phyloP scores from a whole-genome alignment of 108 stramenopile species.

The Epipyxis sp. region DNA sequence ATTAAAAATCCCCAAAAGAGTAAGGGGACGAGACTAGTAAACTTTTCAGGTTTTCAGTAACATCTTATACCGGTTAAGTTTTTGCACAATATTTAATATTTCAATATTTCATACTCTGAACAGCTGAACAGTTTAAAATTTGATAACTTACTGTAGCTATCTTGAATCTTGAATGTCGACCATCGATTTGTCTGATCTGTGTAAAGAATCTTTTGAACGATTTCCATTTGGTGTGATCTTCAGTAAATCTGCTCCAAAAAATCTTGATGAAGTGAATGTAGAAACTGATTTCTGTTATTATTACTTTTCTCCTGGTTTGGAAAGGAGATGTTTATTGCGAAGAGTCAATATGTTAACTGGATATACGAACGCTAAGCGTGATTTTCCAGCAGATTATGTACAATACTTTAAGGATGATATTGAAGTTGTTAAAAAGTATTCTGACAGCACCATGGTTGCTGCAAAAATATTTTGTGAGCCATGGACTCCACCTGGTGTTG shows the following conservation, averaged over 20 bases:
- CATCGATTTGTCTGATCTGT: not conserved
- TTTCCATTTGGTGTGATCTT: slow-evolving; percentile 25
- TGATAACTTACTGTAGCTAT: not conserved
- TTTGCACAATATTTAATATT: not conserved
- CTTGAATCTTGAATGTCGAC: not conserved
- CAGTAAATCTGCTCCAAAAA: slow-evolving; percentile 5
- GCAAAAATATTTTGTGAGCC: slow-evolving; percentile 12
- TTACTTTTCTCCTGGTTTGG: slow-evolving; percentile 16
- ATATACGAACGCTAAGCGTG: not conserved
- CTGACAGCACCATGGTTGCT: not conserved
- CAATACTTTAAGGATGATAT: slow-evolving; percentile 19
- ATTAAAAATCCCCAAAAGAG: too few relatives aligned
- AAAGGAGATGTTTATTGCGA: not conserved
- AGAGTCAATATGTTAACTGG: slow-evolving; percentile 16
- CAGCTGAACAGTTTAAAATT: not conserved
- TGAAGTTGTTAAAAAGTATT: not conserved
- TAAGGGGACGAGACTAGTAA: too few relatives aligned
- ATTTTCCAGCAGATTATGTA: slow-evolving; percentile 14
- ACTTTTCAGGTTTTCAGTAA: too few relatives aligned
- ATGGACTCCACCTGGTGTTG: slow-evolving; percentile 16
- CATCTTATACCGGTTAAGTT: too few relatives aligned
- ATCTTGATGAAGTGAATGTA: not conserved
- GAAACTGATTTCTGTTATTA: slow-evolving; percentile 10
- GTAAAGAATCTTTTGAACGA: slow-evolving; percentile 1
- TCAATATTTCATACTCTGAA: not conserved